Evolutionary conservation across 352 stramenopile species (phyloP), one percentile per base, ranked within the genome.

Genomic region (Phytophthora pinifolia): DNA sequence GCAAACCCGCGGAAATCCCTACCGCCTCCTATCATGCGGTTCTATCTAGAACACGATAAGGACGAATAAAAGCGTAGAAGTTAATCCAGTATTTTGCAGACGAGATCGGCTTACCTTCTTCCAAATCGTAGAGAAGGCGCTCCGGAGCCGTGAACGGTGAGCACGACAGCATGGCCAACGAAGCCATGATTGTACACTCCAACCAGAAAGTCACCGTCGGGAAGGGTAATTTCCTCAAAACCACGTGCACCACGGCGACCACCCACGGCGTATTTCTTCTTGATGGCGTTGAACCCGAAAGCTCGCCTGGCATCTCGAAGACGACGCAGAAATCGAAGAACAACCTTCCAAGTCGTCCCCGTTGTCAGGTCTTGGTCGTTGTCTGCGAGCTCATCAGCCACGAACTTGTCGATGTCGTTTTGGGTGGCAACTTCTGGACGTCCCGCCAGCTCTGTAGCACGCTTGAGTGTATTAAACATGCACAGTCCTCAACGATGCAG

Each of bases 281-380:
- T n/a, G n/a, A n/a, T n/a, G 3, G 46, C 54, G 9, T 51, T 47
- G 54, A 35, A 52, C 2, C 46, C 39, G 13, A 62, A 57, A 7
- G 56, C 25, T 8, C 46, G 39, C 8, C 55, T 27, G 7, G 33
- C 8, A 53, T 64, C 42, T 9, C 41, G 41, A 17, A 54, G 35
- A n/a, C n/a, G n/a, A n/a, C n/a, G n/a, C n/a, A n/a, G n/a, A n/a
- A n/a, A n/a, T n/a, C n/a, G n/a, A n/a, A n/a, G n/a, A n/a, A n/a
- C n/a, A n/a, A n/a, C n/a, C n/a, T n/a, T n/a, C n/a, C n/a, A n/a
- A n/a, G n/a, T n/a, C n/a, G n/a, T n/a, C n/a, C n/a, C n/a, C n/a
- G n/a, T n/a, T n/a, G n/a, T n/a, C n/a, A n/a, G n/a, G n/a, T n/a
- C n/a, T n/a, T n/a, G n/a, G n/a, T n/a, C n/a, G n/a, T n/a, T n/a